Base-by-base conservation (phyloP, 306 rosid genomes). In the Mimosa pudica region DNA sequence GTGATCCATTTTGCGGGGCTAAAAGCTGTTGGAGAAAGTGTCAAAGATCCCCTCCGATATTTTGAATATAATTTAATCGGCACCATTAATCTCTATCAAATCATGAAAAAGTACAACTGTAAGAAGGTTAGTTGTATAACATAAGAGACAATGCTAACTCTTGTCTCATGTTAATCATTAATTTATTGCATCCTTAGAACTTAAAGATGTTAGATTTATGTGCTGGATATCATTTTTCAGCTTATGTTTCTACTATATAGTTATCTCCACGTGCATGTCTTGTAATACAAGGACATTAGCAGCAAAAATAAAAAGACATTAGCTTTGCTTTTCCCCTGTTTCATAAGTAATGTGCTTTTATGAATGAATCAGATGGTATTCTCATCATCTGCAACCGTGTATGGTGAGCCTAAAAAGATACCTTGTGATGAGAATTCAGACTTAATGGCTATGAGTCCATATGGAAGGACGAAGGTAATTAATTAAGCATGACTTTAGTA, bases 311-410 rank as follows among this genome's bases (percentile, higher is more conserved):
- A 0, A 24, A 24, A 1, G 47, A 65, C 24, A 8, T 13, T 2
- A 36, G 35, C 70, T 16, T 38, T 38, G 42, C 2, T 47, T 16
- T 30, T 66, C 32, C 48, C 20, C 9, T 5, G 24, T 52, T 9
- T 8, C 17, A 44, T 9, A 1, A 4, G 54, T 42, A 36, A 64
- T 35, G 10, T 17, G 4, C 0, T 5, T 67, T 42, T 3, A 17
- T 68, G 38, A 5, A 0, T 45, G 49, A 45, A 70, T 18, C 76
- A 95, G 97, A 89, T 93, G 93, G 99, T 93, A 84, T 95, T 93
- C 86, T 95, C 99, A 54, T 93, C 99, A 35, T 93, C 97, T 38
- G 92, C 98, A 75, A 95, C 98, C 35, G 97, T 95, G 33, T 95
- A 93, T 65, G 99, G 97, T 18, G 93, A 95, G 84, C 96, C 97